These are phyloP conservation scores for Sarocladium strictum DNA, from an alignment of 2,329 filamentous ascomycete species.

Conservation along the genomic window DNA sequence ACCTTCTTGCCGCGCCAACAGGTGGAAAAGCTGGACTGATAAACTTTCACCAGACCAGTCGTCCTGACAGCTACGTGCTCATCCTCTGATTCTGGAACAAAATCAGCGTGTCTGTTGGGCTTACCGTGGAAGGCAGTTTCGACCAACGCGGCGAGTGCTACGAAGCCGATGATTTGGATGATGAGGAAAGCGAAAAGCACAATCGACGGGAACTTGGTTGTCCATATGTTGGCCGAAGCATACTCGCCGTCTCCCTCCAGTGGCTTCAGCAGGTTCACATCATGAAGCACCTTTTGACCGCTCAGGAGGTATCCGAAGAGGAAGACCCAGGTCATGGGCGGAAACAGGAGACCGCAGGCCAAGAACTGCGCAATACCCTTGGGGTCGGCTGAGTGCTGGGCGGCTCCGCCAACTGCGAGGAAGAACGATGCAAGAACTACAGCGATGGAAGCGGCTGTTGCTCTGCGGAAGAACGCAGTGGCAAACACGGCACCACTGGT, in stretches of 20 bases:
- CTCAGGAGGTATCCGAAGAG: neutral
- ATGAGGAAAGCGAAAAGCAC: conserved; percentile 26
- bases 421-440: conserved; percentile 23
- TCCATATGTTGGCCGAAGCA: neutral
- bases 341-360: neutral
- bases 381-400: neutral
- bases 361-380: neutral
- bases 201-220: neutral
- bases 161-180: conserved; percentile 27
- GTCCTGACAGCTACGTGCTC: conserved; percentile 15
- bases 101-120: conserved; percentile 12
- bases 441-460: conserved; percentile 24
- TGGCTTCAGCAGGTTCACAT: neutral
- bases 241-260: neutral
- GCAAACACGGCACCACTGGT: conserved; percentile 60
- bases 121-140: conserved; percentile 28
- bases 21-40: conserved; percentile 20
- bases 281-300: neutral
- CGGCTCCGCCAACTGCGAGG: conserved; percentile 17
- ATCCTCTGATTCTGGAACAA: conserved; percentile 12
- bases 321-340: neutral
- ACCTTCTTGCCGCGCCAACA: conserved; percentile 27
- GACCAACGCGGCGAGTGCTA: conserved; percentile 23
- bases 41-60: conserved; percentile 26
- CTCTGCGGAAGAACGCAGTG: conserved; percentile 30